These are phyloP conservation scores for Fagopyrum esculentum DNA, from an alignment of 148 eudicot genomes.

Conservation along the genomic window DNA sequence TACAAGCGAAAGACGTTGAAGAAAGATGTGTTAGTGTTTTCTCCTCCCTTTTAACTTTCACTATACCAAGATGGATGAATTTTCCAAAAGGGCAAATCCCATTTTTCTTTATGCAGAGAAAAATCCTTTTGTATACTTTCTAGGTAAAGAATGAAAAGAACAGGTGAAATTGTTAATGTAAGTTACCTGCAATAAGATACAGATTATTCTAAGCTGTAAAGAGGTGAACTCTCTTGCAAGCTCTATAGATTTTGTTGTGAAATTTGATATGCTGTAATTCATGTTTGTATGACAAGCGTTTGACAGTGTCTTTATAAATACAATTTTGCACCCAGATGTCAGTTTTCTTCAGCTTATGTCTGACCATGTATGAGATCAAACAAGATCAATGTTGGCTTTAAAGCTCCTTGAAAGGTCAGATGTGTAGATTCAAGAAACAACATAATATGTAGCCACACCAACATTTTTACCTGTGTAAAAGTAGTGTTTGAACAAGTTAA, in stretches of 20 bases:
- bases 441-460: background rate
- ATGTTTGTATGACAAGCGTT: too few relatives aligned
- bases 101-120: background rate
- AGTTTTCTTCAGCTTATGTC: background rate
- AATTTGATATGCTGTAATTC: background rate
- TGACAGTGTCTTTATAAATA: too few relatives aligned
- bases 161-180: background rate
- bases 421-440: background rate
- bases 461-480: background rate
- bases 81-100: background rate
- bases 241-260: background rate
- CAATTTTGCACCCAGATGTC: background rate
- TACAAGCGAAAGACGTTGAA: conserved; percentile 40
- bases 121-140: background rate
- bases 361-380: background rate
- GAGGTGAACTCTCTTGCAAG: background rate
- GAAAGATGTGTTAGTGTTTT: conserved; percentile 14
- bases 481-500: background rate
- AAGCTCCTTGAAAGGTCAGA: background rate
- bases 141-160: background rate
- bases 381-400: background rate
- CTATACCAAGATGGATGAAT: background rate
- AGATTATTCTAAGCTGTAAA: background rate
- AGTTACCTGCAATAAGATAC: background rate
- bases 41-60: background rate